Evolutionary conservation across 139 green algal species (phyloP).

Genomic region (Pycnococcus provasolii): DNA sequence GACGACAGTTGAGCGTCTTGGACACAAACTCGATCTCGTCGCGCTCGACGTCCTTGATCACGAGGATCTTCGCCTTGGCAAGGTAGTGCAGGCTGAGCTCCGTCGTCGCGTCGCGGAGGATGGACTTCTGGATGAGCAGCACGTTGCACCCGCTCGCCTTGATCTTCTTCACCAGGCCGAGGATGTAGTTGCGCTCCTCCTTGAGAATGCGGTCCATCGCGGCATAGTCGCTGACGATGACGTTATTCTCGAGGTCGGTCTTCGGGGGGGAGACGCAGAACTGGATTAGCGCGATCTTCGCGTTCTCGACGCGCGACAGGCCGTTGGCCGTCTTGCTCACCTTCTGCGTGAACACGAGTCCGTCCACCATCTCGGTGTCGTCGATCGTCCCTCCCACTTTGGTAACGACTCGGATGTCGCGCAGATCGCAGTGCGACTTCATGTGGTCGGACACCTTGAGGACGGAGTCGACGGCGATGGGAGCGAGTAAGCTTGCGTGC

Average conservation of each 20-base stretch:
- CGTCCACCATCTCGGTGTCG: slow-evolving; percentile 85
- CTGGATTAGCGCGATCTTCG: slow-evolving; percentile 89
- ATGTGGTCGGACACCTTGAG: slow-evolving; percentile 28
- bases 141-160: slow-evolving; percentile 89
- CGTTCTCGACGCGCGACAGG: slow-evolving; percentile 80
- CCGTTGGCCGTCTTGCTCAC: slow-evolving; percentile 72
- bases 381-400: slow-evolving; percentile 94
- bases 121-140: slow-evolving; percentile 97
- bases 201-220: slow-evolving; percentile 82
- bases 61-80: slow-evolving; percentile 96
- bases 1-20: slow-evolving; percentile 89
- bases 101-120: slow-evolving; percentile 89
- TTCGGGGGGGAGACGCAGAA: slow-evolving; percentile 95
- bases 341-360: slow-evolving; percentile 94
- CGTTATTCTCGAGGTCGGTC: slow-evolving; percentile 96
- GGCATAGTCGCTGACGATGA: slow-evolving; percentile 56
- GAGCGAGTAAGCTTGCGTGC: slow-evolving; percentile 81
- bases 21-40: slow-evolving; percentile 98
- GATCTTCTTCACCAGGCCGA: slow-evolving; percentile 97
- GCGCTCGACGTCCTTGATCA: slow-evolving; percentile 91
- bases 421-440: slow-evolving; percentile 54
- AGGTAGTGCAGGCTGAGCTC: slow-evolving; percentile 97
- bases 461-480: slow-evolving; percentile 93
- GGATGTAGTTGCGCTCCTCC: slow-evolving; percentile 98
- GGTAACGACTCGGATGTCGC: slow-evolving; percentile 81